Percentiles rank a stretch among this genome's conserved stretches.
phyloP scores from a whole-genome alignment of 2,329 filamentous ascomycete species.

The Penicillium psychrosexuale region DNA sequence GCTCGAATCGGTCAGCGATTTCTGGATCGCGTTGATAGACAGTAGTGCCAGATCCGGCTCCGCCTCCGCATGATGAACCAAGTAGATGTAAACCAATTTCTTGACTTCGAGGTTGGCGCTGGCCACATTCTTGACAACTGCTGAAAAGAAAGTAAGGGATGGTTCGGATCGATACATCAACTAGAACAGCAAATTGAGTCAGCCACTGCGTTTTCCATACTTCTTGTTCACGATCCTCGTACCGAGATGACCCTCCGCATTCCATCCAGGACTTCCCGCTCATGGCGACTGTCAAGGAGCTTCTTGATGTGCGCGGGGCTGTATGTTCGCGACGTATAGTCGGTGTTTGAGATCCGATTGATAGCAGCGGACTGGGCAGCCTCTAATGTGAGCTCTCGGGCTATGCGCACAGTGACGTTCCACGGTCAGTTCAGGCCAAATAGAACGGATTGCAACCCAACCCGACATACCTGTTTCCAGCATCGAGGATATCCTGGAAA shows the following conservation, averaged over 20 bases:
- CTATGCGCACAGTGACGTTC: slow-evolving; percentile 49
- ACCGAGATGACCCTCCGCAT: slow-evolving; percentile 84
- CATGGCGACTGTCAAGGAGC: slow-evolving; percentile 87
- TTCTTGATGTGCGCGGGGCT: slow-evolving; percentile 88
- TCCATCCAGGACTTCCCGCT: slow-evolving; percentile 89
- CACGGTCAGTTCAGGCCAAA: slow-evolving; percentile 15
- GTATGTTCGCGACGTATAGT: slow-evolving; percentile 62
- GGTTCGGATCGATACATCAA: slow-evolving; percentile 94
- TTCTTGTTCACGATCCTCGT: slow-evolving; percentile 27
- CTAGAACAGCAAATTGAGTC: slow-evolving; percentile 47
- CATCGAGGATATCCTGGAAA: slow-evolving; percentile 87
- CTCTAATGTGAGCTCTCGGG: slow-evolving; percentile 95
- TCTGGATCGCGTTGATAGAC: slow-evolving; percentile 98
- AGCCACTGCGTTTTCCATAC: slow-evolving; percentile 9
- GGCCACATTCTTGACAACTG: slow-evolving; percentile 95
- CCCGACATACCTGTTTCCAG: slow-evolving; percentile 77
- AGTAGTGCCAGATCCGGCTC: slow-evolving; percentile 93
- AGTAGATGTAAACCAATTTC: slow-evolving; percentile 97
- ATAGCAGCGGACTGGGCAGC: slow-evolving; percentile 82
- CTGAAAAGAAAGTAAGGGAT: slow-evolving; percentile 91
- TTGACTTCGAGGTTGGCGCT: slow-evolving; percentile 93
- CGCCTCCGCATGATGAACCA: slow-evolving; percentile 92
- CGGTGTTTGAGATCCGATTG: slow-evolving; percentile 50
- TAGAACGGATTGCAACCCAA: neutral
- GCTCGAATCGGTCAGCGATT: slow-evolving; percentile 88